Conservation (phyloP, 768 basidiomycete genomes). For the Neoboletus magnificus region DNA sequence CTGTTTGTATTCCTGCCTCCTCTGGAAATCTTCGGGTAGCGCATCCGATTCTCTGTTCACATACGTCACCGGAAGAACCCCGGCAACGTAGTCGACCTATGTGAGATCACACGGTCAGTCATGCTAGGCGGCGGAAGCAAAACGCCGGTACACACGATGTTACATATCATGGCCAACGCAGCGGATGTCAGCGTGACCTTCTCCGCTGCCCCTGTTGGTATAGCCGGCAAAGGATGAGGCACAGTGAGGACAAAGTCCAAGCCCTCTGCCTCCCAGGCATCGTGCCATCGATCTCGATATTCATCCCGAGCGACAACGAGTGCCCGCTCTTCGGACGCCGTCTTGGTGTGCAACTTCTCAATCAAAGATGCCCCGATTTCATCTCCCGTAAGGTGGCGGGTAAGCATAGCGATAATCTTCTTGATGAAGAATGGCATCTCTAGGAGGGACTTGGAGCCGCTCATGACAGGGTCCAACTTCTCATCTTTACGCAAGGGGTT, state of each 20-base stretch:
- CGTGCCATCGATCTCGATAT: conserved; percentile 32
- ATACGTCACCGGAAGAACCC: conserved; percentile 57
- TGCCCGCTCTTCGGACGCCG: conserved; percentile 26
- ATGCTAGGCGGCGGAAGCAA: neutral
- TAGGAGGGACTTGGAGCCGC: conserved; percentile 21
- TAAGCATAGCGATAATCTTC: conserved; percentile 40
- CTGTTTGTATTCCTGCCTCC: conserved; percentile 21
- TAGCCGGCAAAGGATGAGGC: conserved; percentile 38
- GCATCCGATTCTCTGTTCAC: conserved; percentile 46
- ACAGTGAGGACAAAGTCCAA: conserved; percentile 41
- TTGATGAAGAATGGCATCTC: conserved; percentile 37
- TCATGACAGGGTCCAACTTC: conserved; percentile 32
- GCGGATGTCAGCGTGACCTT: conserved; percentile 35
- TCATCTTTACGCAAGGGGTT: conserved; percentile 34
- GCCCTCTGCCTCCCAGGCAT: conserved; percentile 37
- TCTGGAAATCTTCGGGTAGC: conserved; percentile 31
- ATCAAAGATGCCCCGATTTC: conserved; percentile 29
- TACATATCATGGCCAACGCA: conserved; percentile 39
- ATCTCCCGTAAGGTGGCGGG: conserved; percentile 29
- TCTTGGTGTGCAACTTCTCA: conserved; percentile 35
- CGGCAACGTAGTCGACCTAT: conserved; percentile 55
- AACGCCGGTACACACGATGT: conserved; percentile 34
- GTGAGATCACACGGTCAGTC: neutral
- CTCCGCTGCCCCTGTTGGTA: conserved; percentile 35
- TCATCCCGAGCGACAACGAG: conserved; percentile 27